Conservation (phyloP, 2,329 filamentous ascomycete genomes). For the Monilinia polystroma region DNA sequence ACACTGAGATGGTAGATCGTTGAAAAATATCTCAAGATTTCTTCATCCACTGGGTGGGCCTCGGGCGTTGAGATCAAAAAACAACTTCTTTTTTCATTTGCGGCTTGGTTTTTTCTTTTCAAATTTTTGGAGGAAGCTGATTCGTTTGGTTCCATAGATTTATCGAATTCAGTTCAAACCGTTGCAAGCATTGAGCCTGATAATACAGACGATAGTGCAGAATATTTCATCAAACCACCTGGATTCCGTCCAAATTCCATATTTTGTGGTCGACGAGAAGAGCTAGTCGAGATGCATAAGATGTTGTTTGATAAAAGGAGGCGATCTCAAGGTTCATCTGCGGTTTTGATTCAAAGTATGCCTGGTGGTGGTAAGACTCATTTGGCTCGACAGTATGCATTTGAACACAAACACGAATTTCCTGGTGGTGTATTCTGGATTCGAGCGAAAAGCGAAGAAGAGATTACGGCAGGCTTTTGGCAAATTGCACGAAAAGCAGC, state of each 20-base stretch:
- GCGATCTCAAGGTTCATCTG: slow-evolving; percentile 57
- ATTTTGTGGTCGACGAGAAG: slow-evolving; percentile 59
- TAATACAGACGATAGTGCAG: slow-evolving; percentile 24
- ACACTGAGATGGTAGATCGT: slow-evolving; percentile 31
- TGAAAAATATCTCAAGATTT: slow-evolving; percentile 16
- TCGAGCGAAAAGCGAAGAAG: slow-evolving; percentile 57
- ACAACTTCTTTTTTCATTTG: slow-evolving; percentile 7
- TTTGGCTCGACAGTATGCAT: slow-evolving; percentile 66
- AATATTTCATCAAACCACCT: slow-evolving; percentile 49
- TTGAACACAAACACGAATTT: slow-evolving; percentile 57
- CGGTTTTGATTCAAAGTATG: slow-evolving; percentile 62
- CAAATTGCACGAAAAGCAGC: slow-evolving; percentile 61
- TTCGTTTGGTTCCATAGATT: slow-evolving; percentile 38
- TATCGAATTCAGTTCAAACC: slow-evolving; percentile 29
- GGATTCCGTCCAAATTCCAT: slow-evolving; percentile 62
- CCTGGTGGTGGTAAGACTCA: slow-evolving; percentile 70
- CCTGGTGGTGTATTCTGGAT: slow-evolving; percentile 70
- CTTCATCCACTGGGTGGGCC: slow-evolving; percentile 5
- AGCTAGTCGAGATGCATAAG: slow-evolving; percentile 57
- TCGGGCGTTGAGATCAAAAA: background rate
- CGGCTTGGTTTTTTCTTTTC: slow-evolving; percentile 17
- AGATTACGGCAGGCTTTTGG: slow-evolving; percentile 62
- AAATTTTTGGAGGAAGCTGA: slow-evolving; percentile 36
- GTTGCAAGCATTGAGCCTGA: slow-evolving; percentile 34
- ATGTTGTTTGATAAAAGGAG: slow-evolving; percentile 58